Evolutionary conservation across 768 basidiomycete genomes (phyloP).

Genomic region (Hypsizygus marmoreus): DNA sequence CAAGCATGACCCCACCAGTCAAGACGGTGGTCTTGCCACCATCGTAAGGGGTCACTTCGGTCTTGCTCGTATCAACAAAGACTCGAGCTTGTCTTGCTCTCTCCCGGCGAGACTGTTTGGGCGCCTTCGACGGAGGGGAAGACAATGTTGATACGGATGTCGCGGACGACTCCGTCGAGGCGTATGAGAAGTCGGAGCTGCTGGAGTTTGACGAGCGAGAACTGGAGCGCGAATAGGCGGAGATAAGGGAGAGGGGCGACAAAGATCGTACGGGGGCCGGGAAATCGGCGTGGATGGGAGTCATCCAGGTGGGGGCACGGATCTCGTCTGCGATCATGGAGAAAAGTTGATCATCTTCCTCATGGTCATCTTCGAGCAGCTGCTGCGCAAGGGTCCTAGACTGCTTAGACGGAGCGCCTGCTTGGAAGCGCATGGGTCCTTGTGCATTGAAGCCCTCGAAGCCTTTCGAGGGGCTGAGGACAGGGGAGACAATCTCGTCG

Average conservation of each 20-base stretch:
- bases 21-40: slow-evolving; percentile 88
- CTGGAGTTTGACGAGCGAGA: slow-evolving; percentile 75
- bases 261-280: slow-evolving; percentile 50
- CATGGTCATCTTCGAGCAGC: slow-evolving; percentile 68
- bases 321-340: slow-evolving; percentile 74
- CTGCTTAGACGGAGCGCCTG: no score
- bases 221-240: slow-evolving; percentile 68
- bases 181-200: slow-evolving; percentile 60
- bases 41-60: slow-evolving; percentile 81
- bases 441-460: slow-evolving; percentile 21
- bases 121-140: slow-evolving; percentile 28
- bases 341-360: slow-evolving; percentile 75
- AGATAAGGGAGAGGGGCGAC: slow-evolving; percentile 61
- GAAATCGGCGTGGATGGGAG: slow-evolving; percentile 65
- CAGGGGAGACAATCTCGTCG: slow-evolving; percentile 43
- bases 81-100: slow-evolving; percentile 68
- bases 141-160: slow-evolving; percentile 44
- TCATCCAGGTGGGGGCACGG: slow-evolving; percentile 66
- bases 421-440: slow-evolving; percentile 12
- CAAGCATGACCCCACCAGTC: slow-evolving; percentile 88
- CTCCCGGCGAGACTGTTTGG: slow-evolving; percentile 68
- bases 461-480: slow-evolving; percentile 18
- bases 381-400: slow-evolving; percentile 73
- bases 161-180: slow-evolving; percentile 50
- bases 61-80: slow-evolving; percentile 74